Evolutionary conservation across 2,329 filamentous ascomycete species (phyloP), one percentile per base, ranked within the genome.

Genomic region (Gyromitra esculenta): DNA sequence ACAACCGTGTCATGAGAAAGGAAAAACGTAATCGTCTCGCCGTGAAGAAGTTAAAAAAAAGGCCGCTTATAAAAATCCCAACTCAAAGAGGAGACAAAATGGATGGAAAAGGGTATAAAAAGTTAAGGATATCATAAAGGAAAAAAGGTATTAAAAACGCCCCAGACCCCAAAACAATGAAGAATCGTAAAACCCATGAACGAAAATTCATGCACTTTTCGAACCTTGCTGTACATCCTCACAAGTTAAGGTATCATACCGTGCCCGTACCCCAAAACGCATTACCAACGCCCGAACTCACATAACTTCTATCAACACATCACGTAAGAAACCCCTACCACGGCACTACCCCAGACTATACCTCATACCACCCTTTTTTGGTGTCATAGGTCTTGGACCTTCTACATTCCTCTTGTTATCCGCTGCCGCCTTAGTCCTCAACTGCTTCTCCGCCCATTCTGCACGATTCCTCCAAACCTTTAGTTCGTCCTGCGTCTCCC

Each of bases 401-500:
- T 76, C 73, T 4, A 73, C 45, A 25, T 21, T 48, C 35, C 60
- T 76, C 56, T 63, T 72, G 39, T 43, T 76, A 54, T 77, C 75
- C 41, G 39, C 60, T 18, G 63, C 52, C 18, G 63, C 73, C 64
- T 66, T 76, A n/a, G 75, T 48, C 50, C 78, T 79, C 18, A 89
- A 81, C 63, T 86, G 84, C 76, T 83, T 84, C 82, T 91, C 89
- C 0, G 88, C 88, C 2, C 85, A 83, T 79, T 88, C 85, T 0
- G 89, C 89, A 41, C 88, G 84, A 41, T 84, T 84, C 77, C 84
- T 86, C 89, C 89, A 91, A 77, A 83, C 84, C 39, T 83, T 80
- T 43, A 83, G 81, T 60, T 88, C 86, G 43, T 82, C 81, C 65
- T 84, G 84, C 2, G 84, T 82, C 21, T 83, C 82, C 21, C 85